Conservation (phyloP, 306 rosid genomes). For the Cajanus cajan region DNA sequence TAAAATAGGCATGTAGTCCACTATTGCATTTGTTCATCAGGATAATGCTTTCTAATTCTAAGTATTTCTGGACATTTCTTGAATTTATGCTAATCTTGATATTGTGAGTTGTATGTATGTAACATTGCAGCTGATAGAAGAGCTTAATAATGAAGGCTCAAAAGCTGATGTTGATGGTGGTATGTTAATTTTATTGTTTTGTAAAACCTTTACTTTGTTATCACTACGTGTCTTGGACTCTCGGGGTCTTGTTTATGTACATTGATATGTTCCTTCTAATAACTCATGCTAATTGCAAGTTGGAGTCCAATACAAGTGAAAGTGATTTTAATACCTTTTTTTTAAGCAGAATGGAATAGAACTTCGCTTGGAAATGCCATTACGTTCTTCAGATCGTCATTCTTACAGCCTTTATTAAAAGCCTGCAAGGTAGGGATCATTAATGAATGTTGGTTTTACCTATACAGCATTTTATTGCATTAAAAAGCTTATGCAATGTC, state of each 20-base stretch:
- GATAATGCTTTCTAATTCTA: background rate
- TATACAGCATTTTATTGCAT: background rate
- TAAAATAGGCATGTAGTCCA: background rate
- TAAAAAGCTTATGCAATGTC: background rate
- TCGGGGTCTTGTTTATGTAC: background rate
- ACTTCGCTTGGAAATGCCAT: slow-evolving; percentile 60
- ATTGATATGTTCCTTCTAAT: background rate
- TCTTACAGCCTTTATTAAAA: slow-evolving; percentile 72
- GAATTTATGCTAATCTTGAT: slow-evolving; percentile 16
- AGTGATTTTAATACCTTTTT: slow-evolving; percentile 21
- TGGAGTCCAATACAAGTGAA: background rate
- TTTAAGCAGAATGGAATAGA: slow-evolving; percentile 54
- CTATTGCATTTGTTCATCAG: background rate
- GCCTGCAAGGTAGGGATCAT: slow-evolving; percentile 62
- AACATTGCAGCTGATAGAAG: slow-evolving; percentile 66
- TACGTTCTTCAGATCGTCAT: slow-evolving; percentile 62
- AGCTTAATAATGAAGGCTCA: slow-evolving; percentile 55
- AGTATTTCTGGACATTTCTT: slow-evolving; percentile 13
- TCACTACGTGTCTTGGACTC: background rate
- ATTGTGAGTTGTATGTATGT: background rate
- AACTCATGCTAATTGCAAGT: slow-evolving; percentile 25
- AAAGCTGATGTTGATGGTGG: slow-evolving; percentile 62
- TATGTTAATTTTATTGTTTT: slow-evolving; percentile 30
- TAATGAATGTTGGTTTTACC: background rate
- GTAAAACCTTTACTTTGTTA: background rate